phyloP scores from a whole-genome alignment of 495 filamentous ascomycete genomes.

The Talaromyces borbonicus region DNA sequence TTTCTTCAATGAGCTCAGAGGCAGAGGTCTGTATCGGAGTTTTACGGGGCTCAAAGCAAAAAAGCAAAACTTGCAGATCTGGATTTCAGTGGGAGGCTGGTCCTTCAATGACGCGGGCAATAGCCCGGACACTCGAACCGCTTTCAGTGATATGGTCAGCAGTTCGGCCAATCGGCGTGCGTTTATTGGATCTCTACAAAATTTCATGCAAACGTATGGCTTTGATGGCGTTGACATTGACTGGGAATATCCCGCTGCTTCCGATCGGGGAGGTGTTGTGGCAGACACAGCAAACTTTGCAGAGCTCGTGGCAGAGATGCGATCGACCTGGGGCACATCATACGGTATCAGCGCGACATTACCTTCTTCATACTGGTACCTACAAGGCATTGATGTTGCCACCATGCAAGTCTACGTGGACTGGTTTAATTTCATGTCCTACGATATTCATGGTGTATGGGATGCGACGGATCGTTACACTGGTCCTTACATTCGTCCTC shows the following conservation, averaged over 20 bases:
- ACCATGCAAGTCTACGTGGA: constrained; percentile 23
- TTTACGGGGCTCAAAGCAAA: constrained; percentile 15
- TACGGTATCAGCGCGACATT: constrained; percentile 11
- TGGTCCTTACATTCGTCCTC: constrained; percentile 11
- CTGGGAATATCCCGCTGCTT: constrained; percentile 29
- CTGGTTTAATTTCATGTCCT: constrained; percentile 47
- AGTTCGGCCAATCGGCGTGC: constrained; percentile 13
- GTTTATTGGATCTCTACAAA: constrained; percentile 27
- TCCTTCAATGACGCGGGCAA: constrained; percentile 7
- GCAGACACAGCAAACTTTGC: constrained; percentile 28
- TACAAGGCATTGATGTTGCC: constrained; percentile 31
- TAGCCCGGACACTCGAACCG: neutral
- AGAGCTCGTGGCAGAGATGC: constrained; percentile 28
- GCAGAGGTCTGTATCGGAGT: constrained; percentile 8
- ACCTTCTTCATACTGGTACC: constrained; percentile 13
- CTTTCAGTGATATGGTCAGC: constrained; percentile 18
- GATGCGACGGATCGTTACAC: constrained; percentile 11
- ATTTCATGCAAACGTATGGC: constrained; percentile 30
- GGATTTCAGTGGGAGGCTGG: constrained; percentile 11
- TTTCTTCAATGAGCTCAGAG: neutral
- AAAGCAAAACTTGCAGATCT: constrained; percentile 14
- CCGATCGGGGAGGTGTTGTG: constrained; percentile 20
- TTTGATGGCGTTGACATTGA: constrained; percentile 32
- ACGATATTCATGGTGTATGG: constrained; percentile 30
- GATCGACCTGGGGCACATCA: constrained; percentile 18